Percentiles rank a stretch among this genome's conserved stretches.
Conservation (phyloP, 306 rosid genomes). For the Begonia peltatifolia region DNA sequence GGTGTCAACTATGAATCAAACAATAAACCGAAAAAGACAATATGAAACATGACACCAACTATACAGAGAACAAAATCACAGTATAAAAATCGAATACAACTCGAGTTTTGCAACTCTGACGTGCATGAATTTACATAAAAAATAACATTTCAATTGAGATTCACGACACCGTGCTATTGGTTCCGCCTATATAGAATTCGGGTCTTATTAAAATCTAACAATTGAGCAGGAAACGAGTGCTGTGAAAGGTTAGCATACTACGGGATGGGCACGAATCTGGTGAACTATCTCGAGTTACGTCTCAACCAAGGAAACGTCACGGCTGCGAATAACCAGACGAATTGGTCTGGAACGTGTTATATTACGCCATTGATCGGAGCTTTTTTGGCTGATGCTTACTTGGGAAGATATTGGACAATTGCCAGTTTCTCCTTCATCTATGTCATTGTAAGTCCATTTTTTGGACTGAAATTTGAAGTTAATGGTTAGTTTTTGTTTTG, state of each 20-base stretch:
- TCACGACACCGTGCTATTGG: too few species aligned
- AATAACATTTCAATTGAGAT: too few species aligned
- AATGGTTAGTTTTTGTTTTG: background rate
- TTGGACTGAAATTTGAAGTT: background rate
- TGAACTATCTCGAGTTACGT: slow-evolving; percentile 56
- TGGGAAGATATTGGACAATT: slow-evolving; percentile 96
- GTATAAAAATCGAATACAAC: too few species aligned
- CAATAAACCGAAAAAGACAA: too few species aligned
- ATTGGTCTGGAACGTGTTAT: slow-evolving; percentile 85
- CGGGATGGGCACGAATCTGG: slow-evolving; percentile 79
- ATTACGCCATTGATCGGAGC: slow-evolving; percentile 82
- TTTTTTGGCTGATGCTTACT: slow-evolving; percentile 79
- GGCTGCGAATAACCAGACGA: slow-evolving; percentile 57
- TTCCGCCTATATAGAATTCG: too few species aligned
- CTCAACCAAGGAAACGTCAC: slow-evolving; percentile 44
- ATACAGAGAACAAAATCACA: too few species aligned
- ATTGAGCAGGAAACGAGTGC: slow-evolving; percentile 54
- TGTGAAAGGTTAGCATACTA: slow-evolving; percentile 89
- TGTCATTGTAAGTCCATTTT: slow-evolving; percentile 38
- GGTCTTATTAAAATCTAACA: too few species aligned
- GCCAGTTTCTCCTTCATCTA: slow-evolving; percentile 54
- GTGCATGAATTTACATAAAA: background rate
- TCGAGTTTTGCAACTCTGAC: too few species aligned
- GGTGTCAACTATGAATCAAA: too few species aligned
- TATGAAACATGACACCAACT: too few species aligned